These are phyloP conservation scores for Mrakia gelida DNA, from an alignment of 768 basidiomycete species.

Conservation along the genomic window DNA sequence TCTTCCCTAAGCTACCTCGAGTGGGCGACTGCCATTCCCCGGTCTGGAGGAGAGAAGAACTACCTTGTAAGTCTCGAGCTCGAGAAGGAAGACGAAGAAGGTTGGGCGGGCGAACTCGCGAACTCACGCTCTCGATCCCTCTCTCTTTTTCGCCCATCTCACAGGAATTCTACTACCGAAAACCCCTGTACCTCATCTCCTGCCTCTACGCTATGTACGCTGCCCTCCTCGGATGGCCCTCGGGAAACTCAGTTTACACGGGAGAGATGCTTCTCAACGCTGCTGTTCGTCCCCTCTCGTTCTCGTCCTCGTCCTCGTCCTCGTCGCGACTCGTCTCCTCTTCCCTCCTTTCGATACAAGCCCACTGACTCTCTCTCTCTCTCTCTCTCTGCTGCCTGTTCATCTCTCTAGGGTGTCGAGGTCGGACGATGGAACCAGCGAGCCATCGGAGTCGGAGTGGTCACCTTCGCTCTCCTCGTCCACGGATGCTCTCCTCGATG, in stretches of 20 bases:
- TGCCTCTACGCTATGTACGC: constrained; percentile 35
- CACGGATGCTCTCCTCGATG: constrained; percentile 34
- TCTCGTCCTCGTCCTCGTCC: no score
- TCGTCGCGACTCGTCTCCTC: no score
- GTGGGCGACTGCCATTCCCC: constrained; percentile 34
- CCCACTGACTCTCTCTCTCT: no score
- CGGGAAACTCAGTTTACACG: constrained; percentile 33
- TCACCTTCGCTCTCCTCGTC: constrained; percentile 33
- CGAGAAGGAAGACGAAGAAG: neutral
- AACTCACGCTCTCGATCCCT: neutral
- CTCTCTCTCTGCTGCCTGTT: no score
- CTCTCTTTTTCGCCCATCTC: neutral
- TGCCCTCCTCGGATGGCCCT: constrained; percentile 30
- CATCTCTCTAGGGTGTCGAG: constrained; percentile 12
- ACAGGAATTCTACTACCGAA: constrained; percentile 30
- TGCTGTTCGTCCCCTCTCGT: neutral
- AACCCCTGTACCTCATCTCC: constrained; percentile 34
- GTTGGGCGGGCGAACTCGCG: neutral
- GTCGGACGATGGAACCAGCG: constrained; percentile 54
- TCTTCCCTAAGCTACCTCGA: constrained; percentile 6
- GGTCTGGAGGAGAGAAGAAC: constrained; percentile 36
- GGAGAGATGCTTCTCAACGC: constrained; percentile 33
- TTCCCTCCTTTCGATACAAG: no score
- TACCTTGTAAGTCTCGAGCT: constrained; percentile 31
- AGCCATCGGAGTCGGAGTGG: constrained; percentile 59